phyloP scores from a whole-genome alignment of 2,329 filamentous ascomycete species.

The Colletotrichum sp. region DNA sequence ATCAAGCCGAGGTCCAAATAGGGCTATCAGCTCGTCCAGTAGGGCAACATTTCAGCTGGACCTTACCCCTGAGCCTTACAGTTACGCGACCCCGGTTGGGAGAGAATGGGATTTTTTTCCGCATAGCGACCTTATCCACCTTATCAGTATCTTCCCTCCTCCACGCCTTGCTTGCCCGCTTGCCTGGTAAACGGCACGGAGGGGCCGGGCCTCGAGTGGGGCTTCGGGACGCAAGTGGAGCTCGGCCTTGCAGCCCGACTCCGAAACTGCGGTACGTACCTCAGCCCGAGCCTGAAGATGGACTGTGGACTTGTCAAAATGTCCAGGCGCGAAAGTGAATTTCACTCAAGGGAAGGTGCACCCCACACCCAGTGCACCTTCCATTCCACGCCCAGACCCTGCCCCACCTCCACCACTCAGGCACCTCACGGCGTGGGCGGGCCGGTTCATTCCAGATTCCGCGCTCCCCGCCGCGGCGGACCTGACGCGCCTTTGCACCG shows the following conservation, averaged over 20 bases:
- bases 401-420: neutral
- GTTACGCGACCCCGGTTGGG: neutral
- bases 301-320: neutral
- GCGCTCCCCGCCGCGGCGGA: neutral
- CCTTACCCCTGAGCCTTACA: neutral
- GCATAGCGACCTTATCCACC: neutral
- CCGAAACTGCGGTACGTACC: neutral
- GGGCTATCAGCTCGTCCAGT: neutral
- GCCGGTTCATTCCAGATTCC: conserved; percentile 5
- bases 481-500: neutral
- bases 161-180: neutral
- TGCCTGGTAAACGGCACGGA: neutral
- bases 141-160: neutral
- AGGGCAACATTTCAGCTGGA: neutral
- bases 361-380: neutral
- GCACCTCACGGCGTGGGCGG: neutral
- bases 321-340: neutral
- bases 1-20: neutral
- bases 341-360: neutral
- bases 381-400: neutral
- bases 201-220: neutral
- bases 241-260: neutral
- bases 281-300: neutral
- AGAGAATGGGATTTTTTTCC: neutral
- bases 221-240: neutral